These are phyloP conservation scores for Gynochthodes officinalis DNA, from an alignment of 257 asterid genomes.

Conservation along the genomic window DNA sequence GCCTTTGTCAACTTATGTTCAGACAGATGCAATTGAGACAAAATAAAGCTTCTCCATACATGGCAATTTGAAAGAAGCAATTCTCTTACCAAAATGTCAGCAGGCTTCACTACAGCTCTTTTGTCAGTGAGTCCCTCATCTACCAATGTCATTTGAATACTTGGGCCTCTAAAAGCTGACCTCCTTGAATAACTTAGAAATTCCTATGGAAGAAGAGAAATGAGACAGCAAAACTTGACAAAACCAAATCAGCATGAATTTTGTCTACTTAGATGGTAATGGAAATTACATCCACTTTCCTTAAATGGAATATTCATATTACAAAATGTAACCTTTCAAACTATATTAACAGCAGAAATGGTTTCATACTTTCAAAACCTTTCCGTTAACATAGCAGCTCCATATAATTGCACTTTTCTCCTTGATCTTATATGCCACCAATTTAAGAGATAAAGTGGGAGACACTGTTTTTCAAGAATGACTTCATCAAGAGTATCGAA, in stretches of 20 bases:
- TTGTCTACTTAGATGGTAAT: too few relatives aligned
- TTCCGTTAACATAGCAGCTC: not conserved
- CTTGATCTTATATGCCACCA: not conserved
- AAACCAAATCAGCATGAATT: not conserved
- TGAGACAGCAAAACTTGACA: not conserved
- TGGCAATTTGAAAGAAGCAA: not conserved
- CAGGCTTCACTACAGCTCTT: conserved; percentile 51
- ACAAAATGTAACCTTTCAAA: too few relatives aligned
- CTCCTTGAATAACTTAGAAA: conserved; percentile 32
- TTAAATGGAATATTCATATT: too few relatives aligned
- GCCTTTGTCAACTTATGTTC: conserved; percentile 19
- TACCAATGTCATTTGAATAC: conserved; percentile 52
- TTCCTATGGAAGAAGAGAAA: conserved; percentile 29
- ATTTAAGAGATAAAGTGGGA: not conserved
- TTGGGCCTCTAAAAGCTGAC: conserved; percentile 24
- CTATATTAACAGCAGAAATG: not conserved
- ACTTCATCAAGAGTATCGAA: not conserved
- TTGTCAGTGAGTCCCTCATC: conserved; percentile 43
- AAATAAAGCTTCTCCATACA: not conserved
- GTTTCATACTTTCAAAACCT: not conserved
- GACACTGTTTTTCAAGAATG: not conserved
- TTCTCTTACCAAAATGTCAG: conserved; percentile 70
- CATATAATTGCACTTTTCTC: not conserved
- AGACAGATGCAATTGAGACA: conserved; percentile 2
- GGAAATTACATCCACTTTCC: too few relatives aligned